Percentiles rank a stretch among this genome's conserved stretches.
These are phyloP conservation scores for Thielaviopsis musarum DNA, from an alignment of 2,329 filamentous ascomycete species.

Conservation along the genomic window DNA sequence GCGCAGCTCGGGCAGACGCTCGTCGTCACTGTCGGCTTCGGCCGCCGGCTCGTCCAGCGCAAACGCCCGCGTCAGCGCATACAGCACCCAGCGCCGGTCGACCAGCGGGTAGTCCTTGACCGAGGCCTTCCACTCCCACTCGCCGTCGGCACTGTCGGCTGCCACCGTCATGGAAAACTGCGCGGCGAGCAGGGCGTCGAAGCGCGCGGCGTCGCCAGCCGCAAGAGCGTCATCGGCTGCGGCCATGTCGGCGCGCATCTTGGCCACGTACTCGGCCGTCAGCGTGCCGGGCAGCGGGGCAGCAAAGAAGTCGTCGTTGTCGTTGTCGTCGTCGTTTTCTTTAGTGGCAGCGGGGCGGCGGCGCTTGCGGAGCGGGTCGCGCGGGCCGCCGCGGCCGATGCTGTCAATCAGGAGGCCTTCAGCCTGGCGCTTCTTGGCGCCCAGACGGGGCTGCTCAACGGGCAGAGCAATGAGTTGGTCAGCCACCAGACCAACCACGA, in stretches of 20 bases:
- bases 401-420: constrained; percentile 56
- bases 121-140: constrained; percentile 26
- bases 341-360: not conserved
- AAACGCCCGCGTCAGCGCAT: constrained; percentile 45
- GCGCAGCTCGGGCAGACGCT: constrained; percentile 15
- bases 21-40: constrained; percentile 21
- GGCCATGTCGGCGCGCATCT: constrained; percentile 27
- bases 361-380: constrained; percentile 17
- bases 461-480: constrained; percentile 52
- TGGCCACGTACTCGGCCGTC: constrained; percentile 30
- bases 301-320: constrained; percentile 13
- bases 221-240: constrained; percentile 31
- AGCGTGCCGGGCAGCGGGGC: constrained; percentile 31
- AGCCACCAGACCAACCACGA: constrained; percentile 47
- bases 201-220: constrained; percentile 28
- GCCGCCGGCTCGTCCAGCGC: constrained; percentile 30
- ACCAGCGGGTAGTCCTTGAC: constrained; percentile 32
- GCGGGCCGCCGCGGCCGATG: constrained; percentile 44
- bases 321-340: not conserved
- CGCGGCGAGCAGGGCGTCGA: constrained; percentile 32
- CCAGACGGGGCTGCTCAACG: constrained; percentile 39
- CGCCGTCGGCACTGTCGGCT: constrained; percentile 11
- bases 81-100: constrained; percentile 49
- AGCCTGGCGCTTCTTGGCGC: constrained; percentile 33
- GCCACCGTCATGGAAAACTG: constrained; percentile 30